Evolutionary conservation across 2,329 filamentous ascomycete species (phyloP).

Genomic region (Fusarium virguliforme): DNA sequence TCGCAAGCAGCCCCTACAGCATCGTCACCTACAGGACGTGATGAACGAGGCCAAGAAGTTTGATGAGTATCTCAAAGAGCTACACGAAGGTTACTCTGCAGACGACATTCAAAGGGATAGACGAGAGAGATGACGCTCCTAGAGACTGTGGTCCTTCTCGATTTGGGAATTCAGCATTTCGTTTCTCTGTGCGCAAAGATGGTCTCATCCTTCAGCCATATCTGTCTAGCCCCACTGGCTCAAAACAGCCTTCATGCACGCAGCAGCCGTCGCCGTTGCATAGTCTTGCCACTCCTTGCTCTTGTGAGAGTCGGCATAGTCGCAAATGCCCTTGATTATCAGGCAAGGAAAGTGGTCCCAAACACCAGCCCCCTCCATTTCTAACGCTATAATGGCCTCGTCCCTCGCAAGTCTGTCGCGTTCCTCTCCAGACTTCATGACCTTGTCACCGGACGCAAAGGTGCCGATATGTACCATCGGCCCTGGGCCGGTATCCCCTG

Average conservation of each 20-base stretch:
- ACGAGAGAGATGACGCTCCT: background rate
- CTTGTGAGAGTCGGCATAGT: constrained; percentile 23
- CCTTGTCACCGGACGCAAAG: background rate
- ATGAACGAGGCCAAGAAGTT: constrained; percentile 21
- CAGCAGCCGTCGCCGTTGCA: constrained; percentile 20
- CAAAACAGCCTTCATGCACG: background rate
- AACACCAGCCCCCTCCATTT: constrained; percentile 17
- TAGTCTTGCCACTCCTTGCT: constrained; percentile 19
- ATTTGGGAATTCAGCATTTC: no score
- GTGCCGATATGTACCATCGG: background rate
- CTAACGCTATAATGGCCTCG: constrained; percentile 3
- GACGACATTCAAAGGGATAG: constrained; percentile 10
- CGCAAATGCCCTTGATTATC: constrained; percentile 9
- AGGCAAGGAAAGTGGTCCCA: constrained; percentile 16
- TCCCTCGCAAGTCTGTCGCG: background rate
- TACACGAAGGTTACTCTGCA: background rate
- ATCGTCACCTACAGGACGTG: constrained; percentile 11
- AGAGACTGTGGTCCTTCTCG: no score
- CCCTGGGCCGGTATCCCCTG: background rate
- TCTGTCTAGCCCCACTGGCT: background rate
- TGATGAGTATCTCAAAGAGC: constrained; percentile 19
- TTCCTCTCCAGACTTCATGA: background rate
- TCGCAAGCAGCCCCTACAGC: constrained; percentile 12
- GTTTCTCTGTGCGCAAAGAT: no score
- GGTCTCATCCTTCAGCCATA: no score